A percentile compares a stretch with the other conserved stretches of the same genome.
Evolutionary conservation across 306 rosid species (phyloP).

Genomic region (Cucumis sativus): Cucumber_9930_V3 NC_026657.2:14988001-14988500

Average conservation of each 20-base stretch:
- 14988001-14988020: slow-evolving; percentile 27
- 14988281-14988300: no score
- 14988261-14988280: neutral
- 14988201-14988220: slow-evolving; percentile 51
- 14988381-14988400: no score
- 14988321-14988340: no score
- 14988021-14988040: slow-evolving; percentile 55
- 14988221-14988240: slow-evolving; percentile 63
- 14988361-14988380: no score
- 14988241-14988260: slow-evolving; percentile 41
- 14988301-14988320: no score
- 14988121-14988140: slow-evolving; percentile 31
- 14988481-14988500: no score
- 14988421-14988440: no score
- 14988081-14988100: slow-evolving; percentile 91
- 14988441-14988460: no score
- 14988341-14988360: no score
- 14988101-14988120: slow-evolving; percentile 65
- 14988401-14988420: no score
- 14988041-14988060: slow-evolving; percentile 56
- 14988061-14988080: slow-evolving; percentile 57
- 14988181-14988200: slow-evolving; percentile 60
- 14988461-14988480: no score
- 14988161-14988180: slow-evolving; percentile 43
- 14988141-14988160: slow-evolving; percentile 70